A percentile compares a stretch with the other conserved stretches of the same genome.
phyloP scores from a whole-genome alignment of 106 monocot species.

The Phalaenopsis equestris region DNA sequence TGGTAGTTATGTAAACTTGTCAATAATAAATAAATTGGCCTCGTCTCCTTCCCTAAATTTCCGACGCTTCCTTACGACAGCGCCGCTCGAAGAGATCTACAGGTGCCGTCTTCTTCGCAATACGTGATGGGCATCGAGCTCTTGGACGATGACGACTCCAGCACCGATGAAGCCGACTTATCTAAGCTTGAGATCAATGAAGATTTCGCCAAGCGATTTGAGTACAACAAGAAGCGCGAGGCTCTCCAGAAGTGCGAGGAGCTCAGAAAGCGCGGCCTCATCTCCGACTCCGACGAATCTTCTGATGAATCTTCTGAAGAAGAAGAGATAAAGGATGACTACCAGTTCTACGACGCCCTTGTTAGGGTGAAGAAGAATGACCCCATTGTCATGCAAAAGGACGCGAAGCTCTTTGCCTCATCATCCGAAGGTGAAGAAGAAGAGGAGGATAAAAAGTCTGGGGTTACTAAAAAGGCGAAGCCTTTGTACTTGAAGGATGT shows the following conservation, averaged over 20 bases:
- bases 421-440: constrained; percentile 32
- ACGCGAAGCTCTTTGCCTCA: constrained; percentile 47
- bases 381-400: constrained; percentile 36
- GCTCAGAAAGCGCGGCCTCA: constrained; percentile 47
- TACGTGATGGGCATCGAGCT: constrained; percentile 23
- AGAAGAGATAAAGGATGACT: constrained; percentile 22
- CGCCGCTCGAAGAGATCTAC: too few species aligned
- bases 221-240: constrained; percentile 95
- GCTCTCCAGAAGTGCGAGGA: constrained; percentile 59
- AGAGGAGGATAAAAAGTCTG: constrained; percentile 10
- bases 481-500: constrained; percentile 90
- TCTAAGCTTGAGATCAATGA: constrained; percentile 64
- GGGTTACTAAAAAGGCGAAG: constrained; percentile 41
- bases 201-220: constrained; percentile 65
- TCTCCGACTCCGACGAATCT: constrained; percentile 26
- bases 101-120: neutral
- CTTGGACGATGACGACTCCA: constrained; percentile 18
- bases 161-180: constrained; percentile 22
- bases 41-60: too few species aligned
- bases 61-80: too few species aligned
- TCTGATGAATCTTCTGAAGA: constrained; percentile 30
- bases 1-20: too few species aligned
- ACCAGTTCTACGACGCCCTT: constrained; percentile 56
- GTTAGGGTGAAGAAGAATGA: constrained; percentile 54
- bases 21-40: too few species aligned